Conservation (phyloP, 2,329 filamentous ascomycete species). For the Nemania diffusa region DNA sequence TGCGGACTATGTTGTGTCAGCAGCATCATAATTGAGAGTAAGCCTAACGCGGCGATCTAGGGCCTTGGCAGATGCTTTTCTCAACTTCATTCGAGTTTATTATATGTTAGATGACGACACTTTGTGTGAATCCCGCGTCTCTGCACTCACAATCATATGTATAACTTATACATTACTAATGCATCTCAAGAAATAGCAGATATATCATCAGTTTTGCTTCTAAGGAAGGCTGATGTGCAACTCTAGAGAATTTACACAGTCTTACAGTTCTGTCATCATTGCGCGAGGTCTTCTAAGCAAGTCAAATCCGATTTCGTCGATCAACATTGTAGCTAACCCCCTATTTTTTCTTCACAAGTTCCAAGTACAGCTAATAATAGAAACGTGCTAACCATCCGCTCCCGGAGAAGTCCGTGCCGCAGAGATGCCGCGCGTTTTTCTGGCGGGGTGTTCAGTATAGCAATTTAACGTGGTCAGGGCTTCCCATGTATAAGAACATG, state of each 20-base stretch:
- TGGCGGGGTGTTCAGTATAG: background rate
- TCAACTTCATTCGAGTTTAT: conserved; percentile 5
- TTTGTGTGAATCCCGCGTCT: background rate
- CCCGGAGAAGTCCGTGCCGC: background rate
- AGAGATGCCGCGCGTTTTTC: background rate
- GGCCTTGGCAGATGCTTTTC: conserved; percentile 9
- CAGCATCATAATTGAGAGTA: conserved; percentile 8
- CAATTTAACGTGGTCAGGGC: background rate
- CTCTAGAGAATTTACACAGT: background rate
- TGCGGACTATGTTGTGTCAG: conserved; percentile 26
- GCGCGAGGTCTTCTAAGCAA: background rate
- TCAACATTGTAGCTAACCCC: background rate
- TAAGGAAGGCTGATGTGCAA: background rate
- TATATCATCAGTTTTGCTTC: background rate
- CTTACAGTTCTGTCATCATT: background rate
- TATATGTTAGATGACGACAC: background rate
- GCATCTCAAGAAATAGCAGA: background rate
- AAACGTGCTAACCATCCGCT: background rate
- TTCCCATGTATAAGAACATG: background rate
- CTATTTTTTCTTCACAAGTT: background rate
- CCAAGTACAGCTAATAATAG: conserved; percentile 1
- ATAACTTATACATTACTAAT: background rate
- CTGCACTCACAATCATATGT: background rate
- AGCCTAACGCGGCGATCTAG: conserved; percentile 2
- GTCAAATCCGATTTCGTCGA: background rate